These are phyloP conservation scores for Taiozyma sp. DNA, from an alignment of 1,139 yeast species.

Conservation along the genomic window DNA sequence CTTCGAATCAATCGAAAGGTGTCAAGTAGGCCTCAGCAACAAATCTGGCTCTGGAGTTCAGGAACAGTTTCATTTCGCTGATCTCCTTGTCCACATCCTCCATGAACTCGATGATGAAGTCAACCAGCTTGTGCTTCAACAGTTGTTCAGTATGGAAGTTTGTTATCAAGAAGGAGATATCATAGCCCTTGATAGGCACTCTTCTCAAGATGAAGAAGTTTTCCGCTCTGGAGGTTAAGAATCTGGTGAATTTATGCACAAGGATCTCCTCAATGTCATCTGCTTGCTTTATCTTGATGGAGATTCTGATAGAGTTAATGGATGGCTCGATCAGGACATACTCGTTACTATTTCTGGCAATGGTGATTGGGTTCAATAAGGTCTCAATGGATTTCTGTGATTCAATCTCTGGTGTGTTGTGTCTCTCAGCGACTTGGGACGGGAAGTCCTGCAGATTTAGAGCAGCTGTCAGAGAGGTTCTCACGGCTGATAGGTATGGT, in stretches of 20 bases:
- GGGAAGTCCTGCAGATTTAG: slow-evolving; percentile 91
- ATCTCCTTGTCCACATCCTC: slow-evolving; percentile 98
- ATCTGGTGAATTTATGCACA: slow-evolving; percentile 91
- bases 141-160: slow-evolving; percentile 94
- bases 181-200: slow-evolving; percentile 87
- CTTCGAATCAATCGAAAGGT: slow-evolving; percentile 48
- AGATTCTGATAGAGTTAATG: slow-evolving; percentile 83
- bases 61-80: slow-evolving; percentile 94
- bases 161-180: slow-evolving; percentile 88
- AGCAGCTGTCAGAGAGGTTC: slow-evolving; percentile 94
- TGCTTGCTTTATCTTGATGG: slow-evolving; percentile 92
- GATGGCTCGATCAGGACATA: slow-evolving; percentile 91
- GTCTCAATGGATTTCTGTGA: slow-evolving; percentile 76
- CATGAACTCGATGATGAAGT: slow-evolving; percentile 96
- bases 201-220: slow-evolving; percentile 89
- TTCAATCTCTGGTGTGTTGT: slow-evolving; percentile 95
- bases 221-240: slow-evolving; percentile 94
- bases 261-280: slow-evolving; percentile 95
- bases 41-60: slow-evolving; percentile 96
- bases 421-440: slow-evolving; percentile 94
- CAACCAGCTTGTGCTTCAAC: slow-evolving; percentile 93
- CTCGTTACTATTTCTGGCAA: slow-evolving; percentile 93
- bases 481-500: slow-evolving; percentile 91
- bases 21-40: slow-evolving; percentile 93
- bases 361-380: slow-evolving; percentile 81